Evolutionary conservation across 2,329 filamentous ascomycete genomes (phyloP), one percentile per base, ranked within the genome.

Genomic region (Thermothelomyces thermophilus): DNA sequence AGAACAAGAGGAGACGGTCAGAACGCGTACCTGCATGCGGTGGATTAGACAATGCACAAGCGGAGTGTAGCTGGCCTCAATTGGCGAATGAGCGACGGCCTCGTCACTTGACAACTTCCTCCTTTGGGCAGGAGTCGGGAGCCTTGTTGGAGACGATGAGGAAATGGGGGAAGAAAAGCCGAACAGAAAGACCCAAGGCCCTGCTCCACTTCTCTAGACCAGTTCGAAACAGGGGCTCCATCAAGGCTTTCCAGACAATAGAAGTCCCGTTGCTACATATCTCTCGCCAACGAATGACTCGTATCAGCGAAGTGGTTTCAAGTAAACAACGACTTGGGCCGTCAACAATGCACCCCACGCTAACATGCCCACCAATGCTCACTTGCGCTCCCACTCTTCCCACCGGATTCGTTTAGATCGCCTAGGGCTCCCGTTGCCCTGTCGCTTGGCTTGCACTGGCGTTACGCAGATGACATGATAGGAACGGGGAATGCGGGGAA

Each of bases 11-110:
- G 41, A 46, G 41, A 50, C 51, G 31, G 50, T 46, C 40, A 40
- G 43, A 48, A 31, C 45, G 41, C 46, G 51, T 53, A 50, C 46
- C 51, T 50, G 51, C 46, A 52, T 48, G 26, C 31, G 22, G 31
- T 34, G 33, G 46, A 20, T n/a, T 10, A 13, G 37, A 24, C 19
- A 30, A 35, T 33, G 34, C 16, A n/a, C 34, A 35, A 31, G 36
- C n/a, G 34, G 13, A 20, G 34, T 16, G 5, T n/a, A n/a, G 19
- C n/a, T 16, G 24, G 9, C 24, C 24, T 41, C 39, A 20, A 42
- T 42, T 14, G 44, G 16, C 52, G 48, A 54, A 54, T 54, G 40
- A 50, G 44, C 42, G 17, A 2, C 14, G 17, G 43, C 37, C 34
- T 41, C 26, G 51, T 46, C 37, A 39, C 46, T 44, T 26, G 51